Base-by-base conservation (phyloP, 2,329 filamentous ascomycete genomes). In the Epicoccum nigrum region DNA sequence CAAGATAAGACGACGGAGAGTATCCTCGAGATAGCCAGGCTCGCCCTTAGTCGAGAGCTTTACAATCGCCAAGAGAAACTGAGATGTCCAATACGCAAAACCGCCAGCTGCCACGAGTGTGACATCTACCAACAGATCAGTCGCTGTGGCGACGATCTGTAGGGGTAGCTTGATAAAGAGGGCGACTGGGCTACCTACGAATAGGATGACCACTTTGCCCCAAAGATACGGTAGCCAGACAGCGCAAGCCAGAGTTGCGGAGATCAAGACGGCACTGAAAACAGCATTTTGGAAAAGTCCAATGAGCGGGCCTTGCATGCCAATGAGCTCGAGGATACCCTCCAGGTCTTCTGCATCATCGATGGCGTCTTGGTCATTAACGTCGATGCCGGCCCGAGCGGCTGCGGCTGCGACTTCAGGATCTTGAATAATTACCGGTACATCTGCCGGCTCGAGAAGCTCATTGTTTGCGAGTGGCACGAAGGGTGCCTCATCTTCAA, bases 261-360 rank as follows among this genome's bases (percentile, higher is more conserved):
- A 71, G 7, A 99, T 91, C 21, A 99, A 81, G 37, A 97, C 87
- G 7, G 89, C 88, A 69, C 93, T 96, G 73, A 99, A 99, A 13
- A 97, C 86, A 47, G 90, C 92, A 62, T 99, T 99, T 67, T 99
- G 94, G 60, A 97, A 86, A 5, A 99, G 82, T 2, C 91, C 92
- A 12, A 88, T 87, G 3, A 99, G 81, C 0, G 94, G 94, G 0
- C 94, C 94, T 66, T 95, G 90, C 89, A 99, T 95, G 30, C 94
- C 94, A 52, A 99, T 88, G 13, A 99, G 83, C 71, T 99, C 94
- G 79, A 99, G 86, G 44, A 99, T 90, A 0, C 94, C 94, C 70
- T 99, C 94, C 13, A 99, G 85, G 67, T 99, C 94, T 74, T 99
- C 94, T 8, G 89, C 89, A 60, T 97, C 77, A 54, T 92, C 89